Conservation (phyloP, 139 green algal genomes). For the Gonium pectorale region DNA sequence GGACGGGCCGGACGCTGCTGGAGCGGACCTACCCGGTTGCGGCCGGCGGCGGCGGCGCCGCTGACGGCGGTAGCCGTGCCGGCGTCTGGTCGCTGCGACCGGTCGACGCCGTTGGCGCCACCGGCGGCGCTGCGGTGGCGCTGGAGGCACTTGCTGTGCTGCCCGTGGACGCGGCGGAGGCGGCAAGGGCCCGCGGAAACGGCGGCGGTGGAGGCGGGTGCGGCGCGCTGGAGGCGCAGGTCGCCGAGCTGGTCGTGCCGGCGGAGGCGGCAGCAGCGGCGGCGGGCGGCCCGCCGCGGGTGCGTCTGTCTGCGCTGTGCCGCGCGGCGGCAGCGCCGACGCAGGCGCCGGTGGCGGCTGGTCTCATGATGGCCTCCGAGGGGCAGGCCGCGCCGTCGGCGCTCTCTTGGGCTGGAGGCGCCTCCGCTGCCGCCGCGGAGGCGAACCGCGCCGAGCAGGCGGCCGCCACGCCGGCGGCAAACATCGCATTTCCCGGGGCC, state of each 20-base stretch:
- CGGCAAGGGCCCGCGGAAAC: background rate
- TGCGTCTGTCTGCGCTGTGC: background rate
- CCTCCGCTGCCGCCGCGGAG: too few relatives aligned
- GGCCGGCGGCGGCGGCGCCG: background rate
- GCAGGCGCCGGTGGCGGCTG: too few relatives aligned
- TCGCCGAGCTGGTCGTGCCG: background rate
- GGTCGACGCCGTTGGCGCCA: background rate
- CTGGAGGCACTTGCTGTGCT: background rate
- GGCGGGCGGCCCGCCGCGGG: background rate
- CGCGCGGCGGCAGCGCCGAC: too few relatives aligned
- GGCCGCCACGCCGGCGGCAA: too few relatives aligned
- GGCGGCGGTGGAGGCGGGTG: background rate
- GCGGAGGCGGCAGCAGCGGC: too few relatives aligned
- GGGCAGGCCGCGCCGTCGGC: too few relatives aligned
- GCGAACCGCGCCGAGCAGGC: too few relatives aligned
- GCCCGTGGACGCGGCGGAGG: background rate
- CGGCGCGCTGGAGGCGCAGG: background rate
- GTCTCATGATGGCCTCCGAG: too few relatives aligned
- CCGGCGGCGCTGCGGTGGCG: background rate
- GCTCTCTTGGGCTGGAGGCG: too few relatives aligned
- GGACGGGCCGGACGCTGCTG: background rate
- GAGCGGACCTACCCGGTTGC: background rate
- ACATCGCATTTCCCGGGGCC: too few relatives aligned
- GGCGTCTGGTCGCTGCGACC: too few relatives aligned
- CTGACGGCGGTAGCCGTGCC: background rate